These are phyloP conservation scores for Tulasnella sp. DNA, from an alignment of 768 basidiomycete species.

Conservation along the genomic window DNA sequence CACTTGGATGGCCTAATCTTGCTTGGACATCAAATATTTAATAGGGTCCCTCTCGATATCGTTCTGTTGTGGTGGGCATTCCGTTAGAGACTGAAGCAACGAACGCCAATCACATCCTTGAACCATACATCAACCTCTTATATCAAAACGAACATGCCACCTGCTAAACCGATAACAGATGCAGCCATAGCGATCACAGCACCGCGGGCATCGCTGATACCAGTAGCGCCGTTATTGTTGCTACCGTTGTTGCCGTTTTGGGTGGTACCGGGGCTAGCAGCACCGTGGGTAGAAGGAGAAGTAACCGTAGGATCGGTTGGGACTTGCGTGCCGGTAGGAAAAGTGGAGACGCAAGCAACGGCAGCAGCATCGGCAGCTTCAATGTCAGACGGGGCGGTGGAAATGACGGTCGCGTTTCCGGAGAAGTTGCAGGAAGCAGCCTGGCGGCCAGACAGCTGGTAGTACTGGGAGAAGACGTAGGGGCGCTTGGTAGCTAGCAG, in stretches of 20 bases:
- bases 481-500: conserved; percentile 67
- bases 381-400: conserved; percentile 46
- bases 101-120: too few species aligned
- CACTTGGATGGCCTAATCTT: conserved; percentile 91
- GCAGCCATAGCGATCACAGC: not conserved
- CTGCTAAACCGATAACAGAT: conserved; percentile 13
- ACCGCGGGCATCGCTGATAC: not conserved
- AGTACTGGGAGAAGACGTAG: conserved; percentile 77
- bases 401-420: conserved; percentile 79
- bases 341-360: conserved; percentile 62
- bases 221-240: not conserved
- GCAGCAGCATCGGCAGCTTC: conserved; percentile 54
- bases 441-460: conserved; percentile 56
- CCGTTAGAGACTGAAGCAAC: conserved; percentile 92
- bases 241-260: not conserved
- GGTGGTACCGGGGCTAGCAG: not conserved
- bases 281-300: not conserved
- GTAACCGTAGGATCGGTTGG: not conserved
- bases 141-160: conserved; percentile 14
- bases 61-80: conserved; percentile 92
- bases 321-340: conserved; percentile 35
- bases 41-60: conserved; percentile 85
- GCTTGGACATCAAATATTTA: conserved; percentile 78
- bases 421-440: conserved; percentile 47
- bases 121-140: too few species aligned